Base-by-base conservation (phyloP, 495 filamentous ascomycete species). In the Pyrenula aspistea region DNA sequence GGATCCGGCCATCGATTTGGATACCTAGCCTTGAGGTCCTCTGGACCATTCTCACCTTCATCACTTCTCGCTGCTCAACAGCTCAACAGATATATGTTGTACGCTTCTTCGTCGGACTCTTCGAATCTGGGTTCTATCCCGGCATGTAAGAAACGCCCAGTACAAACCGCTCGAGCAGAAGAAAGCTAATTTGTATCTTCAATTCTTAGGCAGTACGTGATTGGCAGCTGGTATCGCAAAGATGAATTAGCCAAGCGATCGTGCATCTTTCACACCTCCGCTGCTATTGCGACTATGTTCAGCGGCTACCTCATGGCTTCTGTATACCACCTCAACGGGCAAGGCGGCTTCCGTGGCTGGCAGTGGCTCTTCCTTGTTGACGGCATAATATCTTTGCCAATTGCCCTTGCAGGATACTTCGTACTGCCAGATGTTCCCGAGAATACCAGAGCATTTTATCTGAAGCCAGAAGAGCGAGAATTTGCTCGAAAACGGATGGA, bases 91-190 rank as follows among this genome's bases (percentile, higher is more conserved):
- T 83, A 19, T 83, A 83, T 56, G 77, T 71, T 15, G 56, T 85
- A 19, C 63, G 81, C 23, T 83, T 85, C 61, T 77, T 85, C 55
- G 73, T 83, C 49, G 81, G 73, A 4, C 65, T 77, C 8, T 69
- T 71, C 2, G 74, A 77, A 60, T 71, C 67, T 24, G 71, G 68
- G 0, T 73, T 75, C 53, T 78, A 75, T 50, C 72, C 71, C 3
- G 73, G 73, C 11, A 73, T 87, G 84, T 82, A 87, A 89, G 65
- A 77, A 78, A 19, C 70, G 68, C 42, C 77, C 82, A 11, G 85
- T 87, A 65, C 73, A 82, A 12, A 81, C 78, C 20, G n/a, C n/a
- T n/a, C n/a, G n/a, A n/a, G n/a, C n/a, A n/a, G n/a, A n/a, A n/a
- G n/a, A n/a, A n/a, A n/a, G 73, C 85, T 20, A 74, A 84, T 2